phyloP scores from a whole-genome alignment of 139 green algal genomes.

The Chlamydomonas sp. region DNA sequence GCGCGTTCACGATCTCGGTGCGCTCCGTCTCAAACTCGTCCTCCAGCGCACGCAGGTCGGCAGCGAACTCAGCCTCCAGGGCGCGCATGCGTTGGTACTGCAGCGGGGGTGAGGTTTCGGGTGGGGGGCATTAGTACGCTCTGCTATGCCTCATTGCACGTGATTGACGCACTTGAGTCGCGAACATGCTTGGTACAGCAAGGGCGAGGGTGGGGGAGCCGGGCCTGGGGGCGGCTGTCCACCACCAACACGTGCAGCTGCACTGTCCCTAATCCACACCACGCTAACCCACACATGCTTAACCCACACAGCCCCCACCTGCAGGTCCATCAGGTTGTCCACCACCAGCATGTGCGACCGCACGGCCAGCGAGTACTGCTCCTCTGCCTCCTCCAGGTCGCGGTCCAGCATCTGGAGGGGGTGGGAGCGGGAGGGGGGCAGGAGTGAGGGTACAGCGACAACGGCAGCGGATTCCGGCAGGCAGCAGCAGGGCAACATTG shows the following conservation, averaged over 20 bases:
- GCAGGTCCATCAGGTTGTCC: conserved; percentile 81
- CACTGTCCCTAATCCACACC: background rate
- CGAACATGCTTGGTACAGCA: too few relatives aligned
- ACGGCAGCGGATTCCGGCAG: too few relatives aligned
- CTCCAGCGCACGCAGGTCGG: conserved; percentile 70
- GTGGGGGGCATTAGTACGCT: background rate
- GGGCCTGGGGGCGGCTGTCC: background rate
- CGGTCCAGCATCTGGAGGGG: conserved; percentile 77
- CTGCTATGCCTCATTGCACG: too few relatives aligned
- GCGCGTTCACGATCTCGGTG: conserved; percentile 68
- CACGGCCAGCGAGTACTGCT: conserved; percentile 81
- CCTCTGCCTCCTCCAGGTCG: conserved; percentile 89
- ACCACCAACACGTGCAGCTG: background rate
- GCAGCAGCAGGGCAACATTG: too few relatives aligned
- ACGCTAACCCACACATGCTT: too few relatives aligned
- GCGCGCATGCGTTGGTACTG: conserved; percentile 43
- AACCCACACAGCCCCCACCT: conserved; percentile 37
- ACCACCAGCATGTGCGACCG: conserved; percentile 76
- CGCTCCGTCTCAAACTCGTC: conserved; percentile 78
- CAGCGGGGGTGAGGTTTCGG: background rate
- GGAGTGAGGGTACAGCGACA: background rate
- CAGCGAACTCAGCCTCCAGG: conserved; percentile 71
- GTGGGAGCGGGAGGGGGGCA: background rate
- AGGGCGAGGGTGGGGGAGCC: background rate
- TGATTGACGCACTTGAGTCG: too few relatives aligned